A percentile compares a stretch with the other conserved stretches of the same genome.
These are phyloP conservation scores for Ampelomyces quisqualis DNA, from an alignment of 2,329 filamentous ascomycete species.

Conservation along the genomic window DNA sequence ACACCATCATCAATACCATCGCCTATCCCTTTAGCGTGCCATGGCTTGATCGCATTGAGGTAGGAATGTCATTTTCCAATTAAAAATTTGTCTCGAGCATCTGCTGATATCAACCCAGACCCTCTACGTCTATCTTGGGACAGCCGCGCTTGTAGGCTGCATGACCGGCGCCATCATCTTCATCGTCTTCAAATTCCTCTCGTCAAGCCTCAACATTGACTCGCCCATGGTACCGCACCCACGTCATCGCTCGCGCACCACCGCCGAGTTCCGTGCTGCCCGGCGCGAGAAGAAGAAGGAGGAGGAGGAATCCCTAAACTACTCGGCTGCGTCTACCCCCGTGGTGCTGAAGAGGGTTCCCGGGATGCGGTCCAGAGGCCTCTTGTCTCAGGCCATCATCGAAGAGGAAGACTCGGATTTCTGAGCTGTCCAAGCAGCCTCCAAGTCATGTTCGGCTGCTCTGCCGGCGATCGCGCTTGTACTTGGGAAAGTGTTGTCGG, in stretches of 20 bases:
- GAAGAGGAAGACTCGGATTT: conserved; percentile 66
- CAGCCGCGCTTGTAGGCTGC: conserved; percentile 68
- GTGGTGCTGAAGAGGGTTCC: conserved; percentile 35
- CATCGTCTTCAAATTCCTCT: conserved; percentile 57
- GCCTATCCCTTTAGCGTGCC: conserved; percentile 51
- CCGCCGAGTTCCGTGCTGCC: conserved; percentile 32
- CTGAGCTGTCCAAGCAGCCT: conserved; percentile 21
- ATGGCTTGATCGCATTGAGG: conserved; percentile 58
- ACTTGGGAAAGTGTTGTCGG: background rate
- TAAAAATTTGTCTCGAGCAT: conserved; percentile 1
- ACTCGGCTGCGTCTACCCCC: conserved; percentile 16
- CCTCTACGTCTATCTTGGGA: conserved; percentile 61
- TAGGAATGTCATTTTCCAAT: conserved; percentile 30
- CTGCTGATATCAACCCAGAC: conserved; percentile 35
- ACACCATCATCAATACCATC: conserved; percentile 44
- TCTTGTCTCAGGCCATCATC: conserved; percentile 67
- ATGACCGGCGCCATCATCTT: conserved; percentile 62
- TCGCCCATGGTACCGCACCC: conserved; percentile 10
- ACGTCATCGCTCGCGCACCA: conserved; percentile 21
- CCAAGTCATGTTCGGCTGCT: background rate
- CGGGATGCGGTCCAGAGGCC: conserved; percentile 42
- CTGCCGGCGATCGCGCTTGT: background rate
- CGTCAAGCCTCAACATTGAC: conserved; percentile 52
- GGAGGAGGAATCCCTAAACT: conserved; percentile 20
- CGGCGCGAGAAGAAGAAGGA: conserved; percentile 29